Base-by-base conservation (phyloP, 345 rosid genomes). In the Sonneratia alba region DNA sequence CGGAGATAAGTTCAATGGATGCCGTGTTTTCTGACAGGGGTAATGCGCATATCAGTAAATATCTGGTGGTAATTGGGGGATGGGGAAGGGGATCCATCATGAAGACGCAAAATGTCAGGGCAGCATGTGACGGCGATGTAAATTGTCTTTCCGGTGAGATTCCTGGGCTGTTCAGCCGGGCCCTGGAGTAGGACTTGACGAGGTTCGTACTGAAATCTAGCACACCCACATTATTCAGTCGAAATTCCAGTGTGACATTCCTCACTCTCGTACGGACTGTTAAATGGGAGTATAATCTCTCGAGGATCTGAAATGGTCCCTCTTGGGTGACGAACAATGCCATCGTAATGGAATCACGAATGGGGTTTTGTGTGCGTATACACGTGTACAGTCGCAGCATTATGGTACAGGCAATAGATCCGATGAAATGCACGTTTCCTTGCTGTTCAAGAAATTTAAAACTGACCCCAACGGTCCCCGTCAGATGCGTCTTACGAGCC, bases 121-220 rank as follows among this genome's bases (percentile, higher is more conserved):
- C 72, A 45, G 45, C 72, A 70, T 62, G 72, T 70, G 72, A 70
- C 47, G 47, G 72, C 15, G 45, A 70, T 36, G 36, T 38, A 2
- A 36, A 4, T 70, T 27, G 36, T 53, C 21, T 36, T n/a, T 15
- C 73, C 48, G 73, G 73, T 51, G 73, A 56, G 73, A 70, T 56
- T 70, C 73, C 40, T 53, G 66, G 65, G 48, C 2, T 6, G 22
- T 11, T 21, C 32, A 43, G 36, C 24, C 55, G 24, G 21, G 8
- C 18, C 10, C 19, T 27, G 24, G 72, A 24, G 13, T 14, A 49
- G 36, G 36, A 32, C 14, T 22, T 40, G 32, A 66, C 19, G 69
- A 42, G 16, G 40, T 21, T 36, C 21, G n/a, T 3, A 32, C 21
- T 12, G 6, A 6, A 53, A 53, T 53, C 56, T 49, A 49, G 21